A percentile compares a stretch with the other conserved stretches of the same genome.
Conservation (phyloP, 306 rosid species). For the Cajanus cajan region DNA sequence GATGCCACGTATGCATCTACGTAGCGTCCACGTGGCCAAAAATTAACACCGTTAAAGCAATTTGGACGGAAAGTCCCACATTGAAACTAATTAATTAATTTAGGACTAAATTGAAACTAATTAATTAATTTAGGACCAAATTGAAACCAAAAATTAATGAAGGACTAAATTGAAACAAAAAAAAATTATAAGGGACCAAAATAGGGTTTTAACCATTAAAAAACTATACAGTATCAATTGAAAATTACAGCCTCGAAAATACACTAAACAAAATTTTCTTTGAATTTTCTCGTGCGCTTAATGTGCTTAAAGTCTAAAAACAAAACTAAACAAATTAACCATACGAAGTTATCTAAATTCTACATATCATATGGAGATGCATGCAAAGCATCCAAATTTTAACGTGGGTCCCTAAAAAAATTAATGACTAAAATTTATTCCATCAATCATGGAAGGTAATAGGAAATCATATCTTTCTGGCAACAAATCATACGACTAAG, state of each 20-base stretch:
- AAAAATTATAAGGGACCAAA: no score
- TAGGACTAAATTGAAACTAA: no score
- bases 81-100: no score
- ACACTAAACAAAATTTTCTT: background rate
- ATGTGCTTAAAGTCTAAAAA: background rate
- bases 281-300: conserved; percentile 13
- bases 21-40: no score
- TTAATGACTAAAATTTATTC: background rate
- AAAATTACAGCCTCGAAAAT: background rate
- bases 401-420: background rate
- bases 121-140: no score
- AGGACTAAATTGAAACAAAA: no score
- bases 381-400: background rate
- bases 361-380: background rate
- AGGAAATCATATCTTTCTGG: background rate
- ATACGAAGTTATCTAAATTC: background rate
- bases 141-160: no score
- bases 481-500: background rate
- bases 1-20: no score
- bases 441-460: background rate
- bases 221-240: background rate
- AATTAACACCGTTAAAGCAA: no score
- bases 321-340: background rate
- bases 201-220: no score
- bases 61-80: no score